Conservation (phyloP, 495 filamentous ascomycete genomes). For the Articulospora tetracladia region DNA sequence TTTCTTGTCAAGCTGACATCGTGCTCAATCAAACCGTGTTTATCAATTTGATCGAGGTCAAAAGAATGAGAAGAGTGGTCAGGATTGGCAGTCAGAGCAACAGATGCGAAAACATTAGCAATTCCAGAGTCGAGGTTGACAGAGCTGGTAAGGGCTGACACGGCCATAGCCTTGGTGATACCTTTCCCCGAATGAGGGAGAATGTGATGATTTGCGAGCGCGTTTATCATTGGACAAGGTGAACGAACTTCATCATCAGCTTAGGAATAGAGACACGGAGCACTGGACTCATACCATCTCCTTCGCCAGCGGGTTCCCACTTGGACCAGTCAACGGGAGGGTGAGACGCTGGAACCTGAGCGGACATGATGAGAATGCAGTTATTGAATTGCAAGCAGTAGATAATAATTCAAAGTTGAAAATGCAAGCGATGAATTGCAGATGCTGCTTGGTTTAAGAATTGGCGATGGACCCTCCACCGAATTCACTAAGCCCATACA, state of each 20-base stretch:
- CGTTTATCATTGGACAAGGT: conserved; percentile 21
- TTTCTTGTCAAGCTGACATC: conserved; percentile 29
- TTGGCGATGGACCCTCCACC: no score
- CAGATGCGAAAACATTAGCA: conserved; percentile 13
- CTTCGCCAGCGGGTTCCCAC: conserved; percentile 19
- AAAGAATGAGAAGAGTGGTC: conserved; percentile 11
- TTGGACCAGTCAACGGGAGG: conserved; percentile 13
- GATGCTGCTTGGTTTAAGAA: no score
- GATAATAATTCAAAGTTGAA: no score
- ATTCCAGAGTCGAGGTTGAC: conserved; percentile 25
- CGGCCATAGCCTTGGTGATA: conserved; percentile 26
- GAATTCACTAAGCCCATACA: not conserved
- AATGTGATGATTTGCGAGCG: conserved; percentile 19
- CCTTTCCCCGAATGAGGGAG: conserved; percentile 26
- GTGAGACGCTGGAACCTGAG: conserved; percentile 9
- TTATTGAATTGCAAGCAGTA: not conserved
- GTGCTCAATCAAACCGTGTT: conserved; percentile 29
- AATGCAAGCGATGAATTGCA: no score
- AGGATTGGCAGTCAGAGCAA: conserved; percentile 9
- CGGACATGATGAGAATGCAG: not conserved
- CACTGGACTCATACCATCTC: conserved; percentile 8
- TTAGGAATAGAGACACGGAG: not conserved
- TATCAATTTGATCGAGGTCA: conserved; percentile 27
- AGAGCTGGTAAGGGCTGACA: conserved; percentile 24
- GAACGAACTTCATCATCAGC: conserved; percentile 9